A percentile compares a stretch with the other conserved stretches of the same genome.
Evolutionary conservation across 805 yeast species (phyloP).

Genomic region (Isabelozyma gotoi): DNA sequence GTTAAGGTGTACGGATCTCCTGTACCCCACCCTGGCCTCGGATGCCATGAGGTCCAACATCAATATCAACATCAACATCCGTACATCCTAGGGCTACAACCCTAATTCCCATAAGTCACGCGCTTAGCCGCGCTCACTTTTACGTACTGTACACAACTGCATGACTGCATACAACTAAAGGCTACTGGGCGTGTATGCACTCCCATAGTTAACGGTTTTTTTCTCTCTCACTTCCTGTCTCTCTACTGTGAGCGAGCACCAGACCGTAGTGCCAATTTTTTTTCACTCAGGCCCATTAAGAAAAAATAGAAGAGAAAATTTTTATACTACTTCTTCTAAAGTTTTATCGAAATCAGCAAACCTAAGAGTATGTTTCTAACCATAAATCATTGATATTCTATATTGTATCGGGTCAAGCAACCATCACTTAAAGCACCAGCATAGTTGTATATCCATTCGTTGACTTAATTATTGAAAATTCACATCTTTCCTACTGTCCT

Average conservation of each 20-base stretch:
- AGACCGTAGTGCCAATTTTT: background rate
- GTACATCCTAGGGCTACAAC: background rate
- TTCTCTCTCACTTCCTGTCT: background rate
- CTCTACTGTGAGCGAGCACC: too few relatives aligned
- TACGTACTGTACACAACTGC: too few relatives aligned
- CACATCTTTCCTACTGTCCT: too few relatives aligned
- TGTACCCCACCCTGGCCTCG: too few relatives aligned
- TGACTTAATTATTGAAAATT: background rate
- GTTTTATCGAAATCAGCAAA: constrained; percentile 3
- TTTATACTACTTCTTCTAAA: constrained; percentile 2
- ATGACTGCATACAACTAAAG: too few relatives aligned
- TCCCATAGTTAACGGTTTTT: background rate
- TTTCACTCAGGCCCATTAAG: background rate
- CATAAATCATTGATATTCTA: constrained; percentile 2
- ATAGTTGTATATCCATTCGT: constrained; percentile 5
- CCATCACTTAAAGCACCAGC: background rate
- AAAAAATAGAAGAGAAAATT: constrained; percentile 4
- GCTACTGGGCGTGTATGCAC: background rate
- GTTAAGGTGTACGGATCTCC: background rate
- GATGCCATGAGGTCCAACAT: too few relatives aligned
- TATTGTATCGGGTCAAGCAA: constrained; percentile 3
- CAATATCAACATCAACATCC: too few relatives aligned
- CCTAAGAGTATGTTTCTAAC: constrained; percentile 6
- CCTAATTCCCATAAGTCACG: background rate
- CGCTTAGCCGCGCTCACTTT: background rate